Conservation (phyloP, 2,329 filamentous ascomycete genomes). For the Thelonectria olida region DNA sequence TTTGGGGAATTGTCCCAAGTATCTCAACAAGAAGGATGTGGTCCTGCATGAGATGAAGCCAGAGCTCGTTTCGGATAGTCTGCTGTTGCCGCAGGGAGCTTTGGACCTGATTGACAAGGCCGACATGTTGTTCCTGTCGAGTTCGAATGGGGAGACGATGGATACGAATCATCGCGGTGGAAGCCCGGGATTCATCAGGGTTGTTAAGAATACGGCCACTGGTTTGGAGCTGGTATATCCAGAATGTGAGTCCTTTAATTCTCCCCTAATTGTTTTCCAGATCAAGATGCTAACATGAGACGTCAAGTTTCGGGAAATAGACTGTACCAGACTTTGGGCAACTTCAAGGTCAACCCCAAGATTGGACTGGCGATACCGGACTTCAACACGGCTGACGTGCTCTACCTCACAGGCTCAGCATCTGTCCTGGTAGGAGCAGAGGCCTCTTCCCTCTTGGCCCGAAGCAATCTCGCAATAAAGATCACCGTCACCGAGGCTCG, state of each 20-base stretch:
- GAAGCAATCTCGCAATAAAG: slow-evolving; percentile 77
- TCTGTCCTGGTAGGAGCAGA: slow-evolving; percentile 71
- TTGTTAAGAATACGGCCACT: slow-evolving; percentile 64
- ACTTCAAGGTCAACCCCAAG: slow-evolving; percentile 71
- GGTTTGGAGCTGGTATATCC: slow-evolving; percentile 73
- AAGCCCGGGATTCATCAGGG: slow-evolving; percentile 75
- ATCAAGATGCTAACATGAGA: slow-evolving; percentile 20
- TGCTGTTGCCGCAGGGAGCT: slow-evolving; percentile 62
- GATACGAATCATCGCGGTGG: slow-evolving; percentile 87
- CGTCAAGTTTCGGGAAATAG: slow-evolving; percentile 75
- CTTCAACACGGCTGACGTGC: slow-evolving; percentile 75
- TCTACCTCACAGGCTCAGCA: slow-evolving; percentile 78
- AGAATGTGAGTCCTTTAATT: slow-evolving; percentile 62
- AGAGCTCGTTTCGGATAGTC: slow-evolving; percentile 54
- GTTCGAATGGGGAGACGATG: slow-evolving; percentile 73
- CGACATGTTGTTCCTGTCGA: slow-evolving; percentile 84
- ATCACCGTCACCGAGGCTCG: slow-evolving; percentile 69
- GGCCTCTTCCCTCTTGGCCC: slow-evolving; percentile 70
- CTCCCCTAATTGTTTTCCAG: not conserved
- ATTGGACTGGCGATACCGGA: slow-evolving; percentile 79
- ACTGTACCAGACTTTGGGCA: slow-evolving; percentile 85
- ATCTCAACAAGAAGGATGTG: slow-evolving; percentile 79
- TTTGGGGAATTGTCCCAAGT: slow-evolving; percentile 88
- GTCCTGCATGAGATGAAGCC: slow-evolving; percentile 56
- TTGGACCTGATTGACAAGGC: slow-evolving; percentile 67